Conservation (phyloP, 306 rosid species). For the Luffa aegyptiaca region DNA sequence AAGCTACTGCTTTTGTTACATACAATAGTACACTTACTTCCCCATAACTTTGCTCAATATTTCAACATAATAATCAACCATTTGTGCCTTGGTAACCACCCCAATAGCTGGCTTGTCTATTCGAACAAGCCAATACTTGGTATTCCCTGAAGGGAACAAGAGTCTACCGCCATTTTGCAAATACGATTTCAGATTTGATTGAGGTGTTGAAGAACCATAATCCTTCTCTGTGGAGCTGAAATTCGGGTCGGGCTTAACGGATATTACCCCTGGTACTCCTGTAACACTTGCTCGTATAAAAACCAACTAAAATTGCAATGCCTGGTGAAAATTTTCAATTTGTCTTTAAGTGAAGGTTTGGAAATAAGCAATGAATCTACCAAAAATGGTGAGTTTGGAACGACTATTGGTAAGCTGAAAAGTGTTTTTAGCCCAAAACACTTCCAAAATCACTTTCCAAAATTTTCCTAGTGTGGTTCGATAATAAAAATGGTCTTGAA, state of each 20-base stretch:
- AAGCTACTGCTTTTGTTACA: neutral
- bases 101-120: slow-evolving; percentile 66
- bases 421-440: neutral
- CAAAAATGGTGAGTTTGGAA: neutral
- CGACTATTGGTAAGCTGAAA: neutral
- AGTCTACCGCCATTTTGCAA: slow-evolving; percentile 19
- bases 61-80: slow-evolving; percentile 74
- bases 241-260: slow-evolving; percentile 50
- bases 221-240: slow-evolving; percentile 36
- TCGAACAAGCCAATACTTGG: slow-evolving; percentile 79
- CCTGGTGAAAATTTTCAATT: neutral
- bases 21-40: slow-evolving; percentile 34
- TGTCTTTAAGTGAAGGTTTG: neutral
- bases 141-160: slow-evolving; percentile 55
- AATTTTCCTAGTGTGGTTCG: neutral
- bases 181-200: slow-evolving; percentile 5
- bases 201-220: slow-evolving; percentile 29
- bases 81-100: slow-evolving; percentile 83
- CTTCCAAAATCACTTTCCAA: neutral
- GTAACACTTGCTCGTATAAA: slow-evolving; percentile 7
- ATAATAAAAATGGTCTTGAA: neutral
- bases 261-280: slow-evolving; percentile 58
- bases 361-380: neutral
- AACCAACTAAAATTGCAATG: neutral
- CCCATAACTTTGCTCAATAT: slow-evolving; percentile 69